These are phyloP conservation scores for Barbarea vulgaris DNA, from an alignment of 345 rosid species.

Conservation along the genomic window DNA sequence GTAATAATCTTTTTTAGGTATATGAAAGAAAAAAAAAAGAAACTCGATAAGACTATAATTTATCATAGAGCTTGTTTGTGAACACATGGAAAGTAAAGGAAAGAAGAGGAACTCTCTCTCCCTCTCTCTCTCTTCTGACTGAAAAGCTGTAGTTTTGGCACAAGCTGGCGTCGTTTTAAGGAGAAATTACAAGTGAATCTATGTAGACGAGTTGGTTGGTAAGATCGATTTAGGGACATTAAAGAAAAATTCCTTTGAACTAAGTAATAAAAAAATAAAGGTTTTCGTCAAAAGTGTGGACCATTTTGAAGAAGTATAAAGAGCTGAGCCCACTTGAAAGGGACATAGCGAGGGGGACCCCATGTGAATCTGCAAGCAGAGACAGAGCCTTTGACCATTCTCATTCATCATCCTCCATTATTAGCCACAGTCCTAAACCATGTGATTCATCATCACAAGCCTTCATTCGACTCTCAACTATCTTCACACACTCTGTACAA, in stretches of 20 bases:
- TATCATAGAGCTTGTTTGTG: neutral
- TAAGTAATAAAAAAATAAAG: neutral
- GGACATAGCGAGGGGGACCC: slow-evolving; percentile 40
- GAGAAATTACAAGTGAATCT: slow-evolving; percentile 16
- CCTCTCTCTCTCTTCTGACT: neutral
- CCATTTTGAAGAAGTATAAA: slow-evolving; percentile 28
- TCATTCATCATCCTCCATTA: slow-evolving; percentile 34
- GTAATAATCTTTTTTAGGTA: neutral
- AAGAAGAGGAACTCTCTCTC: neutral
- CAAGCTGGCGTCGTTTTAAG: slow-evolving; percentile 9
- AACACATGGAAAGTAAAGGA: neutral
- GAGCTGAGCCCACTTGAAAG: slow-evolving; percentile 39
- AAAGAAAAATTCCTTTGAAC: slow-evolving; percentile 23
- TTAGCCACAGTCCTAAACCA: slow-evolving; percentile 25
- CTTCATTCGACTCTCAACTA: slow-evolving; percentile 31
- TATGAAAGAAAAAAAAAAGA: neutral
- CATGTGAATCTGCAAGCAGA: slow-evolving; percentile 43
- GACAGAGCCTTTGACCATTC: slow-evolving; percentile 40
- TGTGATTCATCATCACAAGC: slow-evolving; percentile 33
- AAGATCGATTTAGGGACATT: slow-evolving; percentile 17
- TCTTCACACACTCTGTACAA: slow-evolving; percentile 10
- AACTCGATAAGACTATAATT: neutral
- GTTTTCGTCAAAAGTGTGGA: slow-evolving; percentile 18
- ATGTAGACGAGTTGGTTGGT: slow-evolving; percentile 28
- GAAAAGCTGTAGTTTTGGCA: slow-evolving; percentile 8